Base-by-base conservation (phyloP, 2,329 filamentous ascomycete genomes). In the Colletotrichum sp. region DNA sequence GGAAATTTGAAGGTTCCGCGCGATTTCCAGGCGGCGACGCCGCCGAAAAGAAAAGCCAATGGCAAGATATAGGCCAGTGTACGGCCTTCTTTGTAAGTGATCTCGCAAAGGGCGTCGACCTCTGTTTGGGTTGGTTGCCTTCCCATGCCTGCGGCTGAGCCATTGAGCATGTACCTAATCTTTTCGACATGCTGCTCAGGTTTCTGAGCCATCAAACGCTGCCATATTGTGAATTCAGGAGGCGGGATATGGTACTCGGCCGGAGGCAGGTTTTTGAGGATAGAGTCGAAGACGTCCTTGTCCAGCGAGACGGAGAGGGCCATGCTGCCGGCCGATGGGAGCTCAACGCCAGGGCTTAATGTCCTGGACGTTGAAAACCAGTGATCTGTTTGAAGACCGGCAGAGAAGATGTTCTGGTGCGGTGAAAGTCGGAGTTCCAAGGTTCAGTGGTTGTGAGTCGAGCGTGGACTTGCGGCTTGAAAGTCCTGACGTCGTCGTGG, bases 1-100 rank as follows among this genome's bases (percentile, higher is more conserved):
- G 86, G 86, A 77, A 88, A 88, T 8, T 81, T 82, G 78, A 84
- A 86, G 5, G 79, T 83, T 25, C 77, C 77, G 55, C 83, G 82
- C 6, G 81, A 80, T 12, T 78, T 74, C 39, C 79, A 82, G 2
- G 84, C 74, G 66, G 83, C 34, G 60, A 74, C 78, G 4, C 67
- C 72, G 8, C 84, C 80, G 2, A 81, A 16, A 22, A 73, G 78
- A 0, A 78, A 3, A 2, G 80, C 74, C 27, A 82, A 76, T 22
- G 82, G 79, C 74, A 79, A 77, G 67, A 80, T 79, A 78, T 81
- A 83, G 15, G 80, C 73, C 8, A 82, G 71, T n/a, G 82, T 83
- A 43, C 80, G 83, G 60, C 82, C 79, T 27, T 85, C 79, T 67
- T 80, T 81, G 32, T 78, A 79, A 61, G 83, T 74, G 27, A 78